phyloP scores from a whole-genome alignment of 2,329 filamentous ascomycete genomes.

The Penicillium concentricum region DNA sequence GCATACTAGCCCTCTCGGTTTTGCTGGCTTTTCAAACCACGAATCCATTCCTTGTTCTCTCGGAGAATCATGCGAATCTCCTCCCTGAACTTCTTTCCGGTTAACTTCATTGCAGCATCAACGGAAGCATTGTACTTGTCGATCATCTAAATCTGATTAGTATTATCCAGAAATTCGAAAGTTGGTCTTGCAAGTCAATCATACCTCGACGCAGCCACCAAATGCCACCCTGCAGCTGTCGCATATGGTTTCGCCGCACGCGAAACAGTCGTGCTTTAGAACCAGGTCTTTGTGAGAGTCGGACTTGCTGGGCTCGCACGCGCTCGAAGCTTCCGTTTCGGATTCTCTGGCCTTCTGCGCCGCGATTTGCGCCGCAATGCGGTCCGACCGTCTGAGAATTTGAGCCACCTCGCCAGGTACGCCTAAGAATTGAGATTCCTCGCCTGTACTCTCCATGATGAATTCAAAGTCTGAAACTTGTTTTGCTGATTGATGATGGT shows the following conservation, averaged over 20 bases:
- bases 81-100: not conserved
- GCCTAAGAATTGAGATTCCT: not conserved
- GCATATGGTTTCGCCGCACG: not conserved
- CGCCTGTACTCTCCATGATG: not conserved
- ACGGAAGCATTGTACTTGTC: too few species aligned
- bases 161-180: not conserved
- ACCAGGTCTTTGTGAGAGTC: not conserved
- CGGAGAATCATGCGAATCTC: not conserved
- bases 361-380: not conserved
- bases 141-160: not conserved
- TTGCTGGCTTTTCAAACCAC: not conserved
- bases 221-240: not conserved
- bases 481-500: not conserved
- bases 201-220: not conserved
- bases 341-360: not conserved
- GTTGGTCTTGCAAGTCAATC: not conserved
- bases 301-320: not conserved
- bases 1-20: not conserved
- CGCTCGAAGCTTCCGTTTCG: not conserved
- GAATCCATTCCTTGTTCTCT: not conserved
- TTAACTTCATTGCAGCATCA: not conserved
- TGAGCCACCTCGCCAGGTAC: not conserved
- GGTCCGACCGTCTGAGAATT: not conserved
- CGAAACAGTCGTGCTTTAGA: not conserved
- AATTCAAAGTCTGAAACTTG: not conserved